Percentiles rank a stretch among this genome's conserved stretches.
Conservation (phyloP, 345 rosid genomes). For the Citrus medica region DNA sequence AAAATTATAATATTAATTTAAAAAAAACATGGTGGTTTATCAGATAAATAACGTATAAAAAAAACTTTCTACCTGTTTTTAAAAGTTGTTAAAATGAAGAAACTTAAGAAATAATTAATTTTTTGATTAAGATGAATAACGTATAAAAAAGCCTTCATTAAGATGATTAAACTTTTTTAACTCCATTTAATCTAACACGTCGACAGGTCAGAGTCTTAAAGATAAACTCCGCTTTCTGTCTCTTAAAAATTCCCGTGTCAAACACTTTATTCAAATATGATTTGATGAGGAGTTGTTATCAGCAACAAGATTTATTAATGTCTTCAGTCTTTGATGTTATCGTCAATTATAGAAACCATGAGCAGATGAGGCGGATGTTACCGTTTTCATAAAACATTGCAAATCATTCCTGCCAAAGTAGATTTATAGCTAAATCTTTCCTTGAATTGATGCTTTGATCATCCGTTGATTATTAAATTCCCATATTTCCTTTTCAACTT, state of each 20-base stretch:
- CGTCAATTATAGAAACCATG: not conserved
- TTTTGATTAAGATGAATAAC: too few species aligned
- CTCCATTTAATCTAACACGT: not conserved
- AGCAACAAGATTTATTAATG: not conserved
- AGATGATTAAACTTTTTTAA: not conserved
- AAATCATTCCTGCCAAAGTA: not conserved
- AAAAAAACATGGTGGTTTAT: too few species aligned
- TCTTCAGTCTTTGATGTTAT: not conserved
- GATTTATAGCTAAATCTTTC: not conserved
- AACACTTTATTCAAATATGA: not conserved
- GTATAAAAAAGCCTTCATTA: too few species aligned
- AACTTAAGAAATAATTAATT: too few species aligned
- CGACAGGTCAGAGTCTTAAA: not conserved
- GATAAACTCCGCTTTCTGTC: not conserved
- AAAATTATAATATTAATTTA: too few species aligned
- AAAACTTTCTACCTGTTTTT: too few species aligned
- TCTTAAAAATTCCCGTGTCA: not conserved
- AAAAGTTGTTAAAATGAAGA: too few species aligned
- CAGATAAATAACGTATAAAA: too few species aligned
- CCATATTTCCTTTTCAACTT: not conserved
- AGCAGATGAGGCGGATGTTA: not conserved
- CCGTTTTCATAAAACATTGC: not conserved
- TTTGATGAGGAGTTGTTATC: not conserved
- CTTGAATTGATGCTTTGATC: not conserved
- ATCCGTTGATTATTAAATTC: not conserved